These are phyloP conservation scores for Didymella exigua DNA, from an alignment of 2,329 filamentous ascomycete genomes.

Conservation along the genomic window DNA sequence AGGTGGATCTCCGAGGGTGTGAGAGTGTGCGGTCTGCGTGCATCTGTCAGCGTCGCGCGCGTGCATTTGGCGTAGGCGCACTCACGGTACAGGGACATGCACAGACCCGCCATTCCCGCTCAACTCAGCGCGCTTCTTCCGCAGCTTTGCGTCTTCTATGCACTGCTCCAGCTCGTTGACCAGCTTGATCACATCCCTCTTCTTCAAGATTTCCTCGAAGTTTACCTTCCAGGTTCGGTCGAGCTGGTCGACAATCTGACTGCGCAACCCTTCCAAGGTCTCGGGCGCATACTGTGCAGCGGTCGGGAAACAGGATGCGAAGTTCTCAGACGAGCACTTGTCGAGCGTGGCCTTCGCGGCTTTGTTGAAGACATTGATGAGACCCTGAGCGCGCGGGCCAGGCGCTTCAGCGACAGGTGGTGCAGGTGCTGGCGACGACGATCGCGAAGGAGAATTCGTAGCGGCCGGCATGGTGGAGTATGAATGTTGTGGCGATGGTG, in stretches of 20 bases:
- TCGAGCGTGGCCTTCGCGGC: slow-evolving; percentile 65
- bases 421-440: slow-evolving; percentile 59
- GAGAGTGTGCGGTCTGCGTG: slow-evolving; percentile 61
- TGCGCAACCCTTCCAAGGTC: slow-evolving; percentile 62
- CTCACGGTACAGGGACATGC: slow-evolving; percentile 54
- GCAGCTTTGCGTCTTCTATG: slow-evolving; percentile 62
- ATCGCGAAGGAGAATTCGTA: slow-evolving; percentile 41
- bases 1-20: slow-evolving; percentile 62
- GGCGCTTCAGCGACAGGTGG: slow-evolving; percentile 61
- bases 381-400: slow-evolving; percentile 64
- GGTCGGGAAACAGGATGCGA: slow-evolving; percentile 68
- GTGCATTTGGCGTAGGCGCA: slow-evolving; percentile 18
- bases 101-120: slow-evolving; percentile 45
- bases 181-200: slow-evolving; percentile 61
- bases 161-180: slow-evolving; percentile 67
- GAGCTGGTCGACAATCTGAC: slow-evolving; percentile 63
- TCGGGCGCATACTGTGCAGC: slow-evolving; percentile 63
- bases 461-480: slow-evolving; percentile 39
- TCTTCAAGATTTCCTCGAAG: slow-evolving; percentile 65
- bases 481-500: slow-evolving; percentile 12
- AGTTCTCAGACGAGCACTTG: slow-evolving; percentile 66
- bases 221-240: slow-evolving; percentile 62
- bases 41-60: neutral
- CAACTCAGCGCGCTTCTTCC: slow-evolving; percentile 54
- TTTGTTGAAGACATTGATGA: slow-evolving; percentile 65